Percentiles rank a stretch among this genome's conserved stretches.
Conservation (phyloP, 768 basidiomycete genomes). For the Amanita rubescens region DNA sequence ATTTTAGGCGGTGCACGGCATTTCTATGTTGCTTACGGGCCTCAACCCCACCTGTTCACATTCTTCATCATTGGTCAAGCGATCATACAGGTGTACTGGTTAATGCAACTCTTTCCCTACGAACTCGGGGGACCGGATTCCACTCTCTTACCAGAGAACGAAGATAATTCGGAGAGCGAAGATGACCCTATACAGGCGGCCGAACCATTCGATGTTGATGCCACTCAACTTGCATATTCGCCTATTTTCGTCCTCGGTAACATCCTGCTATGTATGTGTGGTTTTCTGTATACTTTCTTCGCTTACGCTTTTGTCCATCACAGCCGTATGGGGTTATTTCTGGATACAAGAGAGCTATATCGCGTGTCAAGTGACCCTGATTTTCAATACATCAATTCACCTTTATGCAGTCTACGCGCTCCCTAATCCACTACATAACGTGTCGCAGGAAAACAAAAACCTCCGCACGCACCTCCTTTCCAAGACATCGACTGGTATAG, state of each 20-base stretch:
- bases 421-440: slow-evolving; percentile 16
- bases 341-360: slow-evolving; percentile 14
- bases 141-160: background rate
- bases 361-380: slow-evolving; percentile 14
- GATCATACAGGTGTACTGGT: slow-evolving; percentile 1
- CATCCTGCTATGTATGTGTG: slow-evolving; percentile 15
- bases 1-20: background rate
- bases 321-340: slow-evolving; percentile 23
- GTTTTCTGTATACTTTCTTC: background rate
- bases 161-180: background rate
- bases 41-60: slow-evolving; percentile 1
- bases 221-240: slow-evolving; percentile 16
- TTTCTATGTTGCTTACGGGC: slow-evolving; percentile 1
- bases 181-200: background rate
- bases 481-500: slow-evolving; percentile 33
- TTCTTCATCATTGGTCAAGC: slow-evolving; percentile 1
- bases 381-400: slow-evolving; percentile 27
- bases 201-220: background rate
- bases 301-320: background rate
- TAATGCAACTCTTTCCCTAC: background rate
- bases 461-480: slow-evolving; percentile 32
- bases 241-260: slow-evolving; percentile 18
- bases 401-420: slow-evolving; percentile 28
- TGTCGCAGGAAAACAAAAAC: slow-evolving; percentile 15
- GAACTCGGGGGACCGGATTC: background rate